Base-by-base conservation (phyloP, 2,329 filamentous ascomycete genomes). In the Penicillium verrucosum region DNA sequence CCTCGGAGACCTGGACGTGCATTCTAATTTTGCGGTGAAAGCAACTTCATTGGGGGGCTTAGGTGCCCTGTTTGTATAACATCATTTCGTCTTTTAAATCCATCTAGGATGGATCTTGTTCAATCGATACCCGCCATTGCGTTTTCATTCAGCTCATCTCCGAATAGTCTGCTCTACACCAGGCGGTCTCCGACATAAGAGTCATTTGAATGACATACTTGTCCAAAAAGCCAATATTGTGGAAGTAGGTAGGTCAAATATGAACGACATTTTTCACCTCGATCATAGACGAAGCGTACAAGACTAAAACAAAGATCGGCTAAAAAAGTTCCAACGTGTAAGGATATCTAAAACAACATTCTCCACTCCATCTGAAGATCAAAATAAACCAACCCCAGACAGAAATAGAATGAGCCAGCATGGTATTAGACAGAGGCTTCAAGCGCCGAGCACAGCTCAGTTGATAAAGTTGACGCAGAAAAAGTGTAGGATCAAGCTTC, bases 381-480 rank as follows among this genome's bases (percentile, higher is more conserved):
- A 30, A 27, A 57, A 40, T 37, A 32, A 46, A 56, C 47, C 57
- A 51, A 52, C 25, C 51, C 56, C 64, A 56, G 29, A 56, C 16
- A 50, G 43, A 37, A 16, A 25, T 14, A 52, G 34, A 45, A 38
- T 14, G 34, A 37, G 16, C 34, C 29, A 40, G 51, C 18, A 29
- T 45, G 25, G 41, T 44, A 51, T 38, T 29, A 48, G 54, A 49
- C 27, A 46, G 46, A 49, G 32, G 5, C 23, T 12, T 43, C n/a
- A 11, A 30, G n/a, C n/a, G 16, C 11, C 10, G 48, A 51, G 49
- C 32, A 50, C 44, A 45, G 52, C 66, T 81, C 82, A 99, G 83
- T 99, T 99, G 81, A 99, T 97, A 77, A 99, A 99, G 83, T 99
- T 99, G 74, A 97, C 87, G 78, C 92, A 97, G 82, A 99, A 99